Evolutionary conservation across 2,329 filamentous ascomycete genomes (phyloP).

Genomic region (Aspergillus sp.): DNA sequence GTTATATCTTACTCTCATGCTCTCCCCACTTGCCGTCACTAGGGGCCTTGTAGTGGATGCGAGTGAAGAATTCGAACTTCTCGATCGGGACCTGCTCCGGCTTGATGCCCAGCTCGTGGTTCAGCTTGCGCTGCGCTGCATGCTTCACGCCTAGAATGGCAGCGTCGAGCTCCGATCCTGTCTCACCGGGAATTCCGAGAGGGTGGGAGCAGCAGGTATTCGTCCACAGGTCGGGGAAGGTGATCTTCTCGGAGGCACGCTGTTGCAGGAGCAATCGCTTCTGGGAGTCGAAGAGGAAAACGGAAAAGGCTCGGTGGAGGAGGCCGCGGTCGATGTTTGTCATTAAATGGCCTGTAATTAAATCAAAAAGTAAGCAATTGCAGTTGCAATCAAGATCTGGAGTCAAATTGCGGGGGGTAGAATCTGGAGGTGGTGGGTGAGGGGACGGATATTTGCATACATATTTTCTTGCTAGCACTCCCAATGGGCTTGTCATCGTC

Average conservation of each 20-base stretch:
- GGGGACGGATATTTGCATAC: conserved; percentile 65
- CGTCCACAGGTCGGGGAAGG: conserved; percentile 99
- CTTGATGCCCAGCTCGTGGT: conserved; percentile 93
- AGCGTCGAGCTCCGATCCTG: conserved; percentile 75
- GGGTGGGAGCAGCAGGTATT: conserved; percentile 99
- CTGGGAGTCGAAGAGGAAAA: conserved; percentile 94
- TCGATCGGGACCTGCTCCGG: conserved; percentile 84
- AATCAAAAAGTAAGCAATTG: neutral
- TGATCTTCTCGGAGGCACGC: conserved; percentile 95
- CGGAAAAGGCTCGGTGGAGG: conserved; percentile 94
- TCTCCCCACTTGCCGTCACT: conserved; percentile 98
- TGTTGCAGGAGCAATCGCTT: conserved; percentile 94
- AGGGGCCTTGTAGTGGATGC: conserved; percentile 97
- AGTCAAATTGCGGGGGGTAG: neutral
- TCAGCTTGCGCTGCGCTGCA: conserved; percentile 87
- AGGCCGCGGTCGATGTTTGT: conserved; percentile 96
- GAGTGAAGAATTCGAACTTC: conserved; percentile 87
- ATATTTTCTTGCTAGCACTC: conserved; percentile 96
- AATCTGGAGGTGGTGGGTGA: neutral
- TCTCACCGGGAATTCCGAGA: conserved; percentile 86
- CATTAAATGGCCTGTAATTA: conserved; percentile 82
- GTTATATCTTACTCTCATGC: conserved; percentile 78
- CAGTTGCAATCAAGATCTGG: neutral
- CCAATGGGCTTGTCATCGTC: conserved; percentile 90
- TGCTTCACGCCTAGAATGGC: conserved; percentile 84